phyloP scores from a whole-genome alignment of 257 asterid species.

The Solanum microdontum region DNA sequence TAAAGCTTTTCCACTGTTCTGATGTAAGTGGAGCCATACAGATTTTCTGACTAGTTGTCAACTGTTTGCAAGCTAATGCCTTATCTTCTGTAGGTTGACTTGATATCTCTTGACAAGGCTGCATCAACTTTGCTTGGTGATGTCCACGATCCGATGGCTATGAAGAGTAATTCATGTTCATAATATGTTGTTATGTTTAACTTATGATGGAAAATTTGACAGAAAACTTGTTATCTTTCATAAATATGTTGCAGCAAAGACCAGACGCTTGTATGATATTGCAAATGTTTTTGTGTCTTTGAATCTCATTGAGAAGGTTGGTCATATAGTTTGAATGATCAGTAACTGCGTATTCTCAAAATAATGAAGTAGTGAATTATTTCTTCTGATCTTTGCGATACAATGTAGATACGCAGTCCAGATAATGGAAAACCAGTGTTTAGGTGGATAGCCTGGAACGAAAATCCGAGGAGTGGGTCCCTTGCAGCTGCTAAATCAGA shows the following conservation, averaged over 20 bases:
- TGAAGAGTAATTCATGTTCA: conserved; percentile 42
- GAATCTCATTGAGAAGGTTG: conserved; percentile 63
- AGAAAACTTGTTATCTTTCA: neutral
- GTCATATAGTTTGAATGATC: conserved; percentile 1
- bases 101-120: conserved; percentile 46
- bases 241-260: conserved; percentile 38
- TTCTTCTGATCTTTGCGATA: neutral
- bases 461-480: conserved; percentile 11
- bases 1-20: conserved; percentile 53
- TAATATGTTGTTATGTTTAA: neutral
- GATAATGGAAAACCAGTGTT: conserved; percentile 57
- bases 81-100: conserved; percentile 34
- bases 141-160: conserved; percentile 26
- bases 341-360: neutral
- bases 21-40: conserved; percentile 34
- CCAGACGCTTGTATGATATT: conserved; percentile 61
- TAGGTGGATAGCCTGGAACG: conserved; percentile 44
- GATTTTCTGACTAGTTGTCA: neutral
- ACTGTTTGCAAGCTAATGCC: neutral
- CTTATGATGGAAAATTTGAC: neutral
- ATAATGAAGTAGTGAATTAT: neutral
- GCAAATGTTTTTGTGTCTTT: conserved; percentile 56
- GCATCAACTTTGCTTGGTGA: conserved; percentile 55
- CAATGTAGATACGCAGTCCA: conserved; percentile 37
- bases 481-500: conserved; percentile 15